Evolutionary conservation across 768 basidiomycete genomes (phyloP).

Genomic region (Kwoniella shandongensis): DNA sequence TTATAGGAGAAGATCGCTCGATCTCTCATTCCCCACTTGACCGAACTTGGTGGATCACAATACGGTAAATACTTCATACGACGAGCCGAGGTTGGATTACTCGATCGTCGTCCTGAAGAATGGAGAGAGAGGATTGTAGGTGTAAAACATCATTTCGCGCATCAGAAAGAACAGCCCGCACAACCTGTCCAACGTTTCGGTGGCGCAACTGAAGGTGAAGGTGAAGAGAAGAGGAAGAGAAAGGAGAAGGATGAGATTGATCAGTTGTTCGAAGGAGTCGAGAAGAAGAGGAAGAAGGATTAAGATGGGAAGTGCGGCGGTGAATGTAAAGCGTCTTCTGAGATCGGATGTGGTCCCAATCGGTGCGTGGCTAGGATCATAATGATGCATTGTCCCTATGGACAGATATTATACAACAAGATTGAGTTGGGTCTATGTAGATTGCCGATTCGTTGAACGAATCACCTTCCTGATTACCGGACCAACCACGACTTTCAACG

Average conservation of each 20-base stretch:
- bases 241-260: constrained; percentile 50
- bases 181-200: not conserved
- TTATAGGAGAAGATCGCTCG: constrained; percentile 85
- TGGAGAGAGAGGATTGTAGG: constrained; percentile 74
- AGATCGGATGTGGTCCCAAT: too few relatives aligned
- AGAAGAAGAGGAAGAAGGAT: constrained; percentile 32
- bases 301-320: not conserved
- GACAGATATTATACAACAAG: too few relatives aligned
- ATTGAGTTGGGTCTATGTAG: too few relatives aligned
- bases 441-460: too few relatives aligned
- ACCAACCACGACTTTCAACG: too few relatives aligned
- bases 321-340: too few relatives aligned
- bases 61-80: constrained; percentile 86
- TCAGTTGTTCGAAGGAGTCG: constrained; percentile 40
- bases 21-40: constrained; percentile 71
- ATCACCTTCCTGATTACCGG: too few relatives aligned
- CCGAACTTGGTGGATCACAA: constrained; percentile 69
- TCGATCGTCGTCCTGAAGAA: constrained; percentile 74
- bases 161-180: constrained; percentile 24
- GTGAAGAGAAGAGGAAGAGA: constrained; percentile 22
- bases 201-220: not conserved
- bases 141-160: constrained; percentile 48
- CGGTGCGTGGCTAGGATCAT: too few relatives aligned
- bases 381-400: too few relatives aligned
- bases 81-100: constrained; percentile 62